Evolutionary conservation across 2,329 filamentous ascomycete genomes (phyloP).

Genomic region (Sarocladium strictum): DNA sequence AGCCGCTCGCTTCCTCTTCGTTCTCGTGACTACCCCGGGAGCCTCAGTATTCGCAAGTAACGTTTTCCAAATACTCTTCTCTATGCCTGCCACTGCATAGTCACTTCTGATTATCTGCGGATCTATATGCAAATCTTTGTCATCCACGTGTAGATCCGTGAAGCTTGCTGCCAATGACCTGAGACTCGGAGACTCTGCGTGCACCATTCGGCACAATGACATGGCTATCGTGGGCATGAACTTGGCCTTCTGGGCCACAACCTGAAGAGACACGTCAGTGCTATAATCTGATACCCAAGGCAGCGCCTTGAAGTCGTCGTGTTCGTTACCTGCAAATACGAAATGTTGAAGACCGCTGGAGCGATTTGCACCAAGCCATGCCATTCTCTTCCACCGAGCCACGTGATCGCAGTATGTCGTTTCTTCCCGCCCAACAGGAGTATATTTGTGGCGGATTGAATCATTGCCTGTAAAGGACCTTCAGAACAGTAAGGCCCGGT

Average conservation of each 20-base stretch:
- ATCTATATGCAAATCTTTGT: background rate
- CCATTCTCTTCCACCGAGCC: slow-evolving; percentile 13
- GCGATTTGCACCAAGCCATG: slow-evolving; percentile 22
- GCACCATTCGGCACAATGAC: slow-evolving; percentile 25
- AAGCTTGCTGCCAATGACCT: slow-evolving; percentile 21
- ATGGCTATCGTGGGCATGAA: slow-evolving; percentile 22
- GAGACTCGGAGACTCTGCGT: slow-evolving; percentile 28
- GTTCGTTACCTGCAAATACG: slow-evolving; percentile 32
- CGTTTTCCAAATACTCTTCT: slow-evolving; percentile 5
- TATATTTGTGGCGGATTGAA: slow-evolving; percentile 15
- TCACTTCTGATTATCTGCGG: background rate
- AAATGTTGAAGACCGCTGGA: slow-evolving; percentile 30
- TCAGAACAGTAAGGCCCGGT: background rate
- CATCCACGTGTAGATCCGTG: background rate
- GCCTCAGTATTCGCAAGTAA: background rate
- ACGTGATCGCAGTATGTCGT: slow-evolving; percentile 17
- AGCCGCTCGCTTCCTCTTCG: background rate
- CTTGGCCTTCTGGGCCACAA: slow-evolving; percentile 19
- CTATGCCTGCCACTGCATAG: slow-evolving; percentile 7
- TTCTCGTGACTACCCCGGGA: background rate
- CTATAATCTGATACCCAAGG: no score
- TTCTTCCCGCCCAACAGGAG: slow-evolving; percentile 20
- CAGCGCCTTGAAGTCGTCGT: no score
- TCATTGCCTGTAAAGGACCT: background rate
- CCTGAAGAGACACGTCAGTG: slow-evolving; percentile 16